phyloP scores from a whole-genome alignment of 371 early-diverging fungal genomes.

The Actinomortierella ambigua region DNA sequence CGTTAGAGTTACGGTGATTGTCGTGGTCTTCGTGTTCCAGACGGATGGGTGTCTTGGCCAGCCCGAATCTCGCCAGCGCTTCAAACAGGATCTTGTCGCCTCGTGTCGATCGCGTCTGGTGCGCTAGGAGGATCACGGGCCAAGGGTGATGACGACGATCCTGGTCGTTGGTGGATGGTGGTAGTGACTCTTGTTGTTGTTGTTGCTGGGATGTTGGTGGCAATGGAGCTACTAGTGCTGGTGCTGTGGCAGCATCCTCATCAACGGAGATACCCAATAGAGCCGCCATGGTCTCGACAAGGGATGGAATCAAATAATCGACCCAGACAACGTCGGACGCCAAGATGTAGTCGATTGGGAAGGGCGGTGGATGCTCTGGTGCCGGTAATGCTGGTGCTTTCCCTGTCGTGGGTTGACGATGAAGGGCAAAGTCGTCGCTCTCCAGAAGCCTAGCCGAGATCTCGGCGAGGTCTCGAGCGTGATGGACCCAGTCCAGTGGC shows the following conservation, averaged over 20 bases:
- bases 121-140: conserved; percentile 27
- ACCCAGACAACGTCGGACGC: conserved; percentile 61
- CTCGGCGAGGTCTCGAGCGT: conserved; percentile 7
- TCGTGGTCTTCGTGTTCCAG: conserved; percentile 1
- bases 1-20: no score
- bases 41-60: conserved; percentile 12
- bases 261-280: conserved; percentile 10
- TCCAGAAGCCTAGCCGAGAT: conserved; percentile 18
- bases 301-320: conserved; percentile 47
- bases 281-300: conserved; percentile 46
- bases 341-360: conserved; percentile 46
- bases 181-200: background rate
- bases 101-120: conserved; percentile 37
- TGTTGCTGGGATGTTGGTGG: background rate
- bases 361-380: background rate
- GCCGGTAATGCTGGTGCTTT: no score
- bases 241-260: no score
- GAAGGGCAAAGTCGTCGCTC: background rate
- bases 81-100: conserved; percentile 34
- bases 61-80: conserved; percentile 24
- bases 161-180: background rate
- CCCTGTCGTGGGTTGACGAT: background rate
- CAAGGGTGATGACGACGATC: background rate
- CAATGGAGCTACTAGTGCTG: background rate
- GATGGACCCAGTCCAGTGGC: conserved; percentile 36